These are phyloP conservation scores for Exophiala sideris DNA, from an alignment of 2,329 filamentous ascomycete genomes.

Conservation along the genomic window DNA sequence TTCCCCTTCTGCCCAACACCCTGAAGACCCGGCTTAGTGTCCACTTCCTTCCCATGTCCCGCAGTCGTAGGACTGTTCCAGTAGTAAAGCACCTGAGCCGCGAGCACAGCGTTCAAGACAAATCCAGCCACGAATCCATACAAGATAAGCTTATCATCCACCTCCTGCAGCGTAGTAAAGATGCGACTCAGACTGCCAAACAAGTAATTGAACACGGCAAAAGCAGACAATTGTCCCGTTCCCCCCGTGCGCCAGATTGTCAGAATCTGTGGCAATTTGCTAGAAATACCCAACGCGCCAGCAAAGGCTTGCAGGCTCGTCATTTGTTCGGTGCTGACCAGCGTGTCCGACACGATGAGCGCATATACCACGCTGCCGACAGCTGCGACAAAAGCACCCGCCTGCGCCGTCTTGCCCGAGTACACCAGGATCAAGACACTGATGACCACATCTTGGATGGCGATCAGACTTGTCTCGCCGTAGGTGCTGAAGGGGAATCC, in stretches of 20 bases:
- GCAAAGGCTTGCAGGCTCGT: conserved; percentile 78
- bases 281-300: conserved; percentile 76
- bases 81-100: conserved; percentile 90
- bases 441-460: conserved; percentile 89
- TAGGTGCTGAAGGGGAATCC: conserved; percentile 95
- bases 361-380: conserved; percentile 67
- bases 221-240: conserved; percentile 93
- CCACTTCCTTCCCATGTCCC: conserved; percentile 25
- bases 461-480: conserved; percentile 89
- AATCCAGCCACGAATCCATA: conserved; percentile 94
- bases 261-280: conserved; percentile 89
- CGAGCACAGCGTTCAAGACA: conserved; percentile 80
- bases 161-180: conserved; percentile 96
- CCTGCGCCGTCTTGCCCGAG: conserved; percentile 63
- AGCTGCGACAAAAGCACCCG: conserved; percentile 73
- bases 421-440: conserved; percentile 82
- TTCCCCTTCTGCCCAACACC: conserved; percentile 19
- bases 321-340: conserved; percentile 66
- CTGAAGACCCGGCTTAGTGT: conserved; percentile 9
- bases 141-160: conserved; percentile 92
- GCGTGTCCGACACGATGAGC: conserved; percentile 62
- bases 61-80: conserved; percentile 63
- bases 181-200: conserved; percentile 87
- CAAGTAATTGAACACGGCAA: conserved; percentile 98
- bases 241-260: conserved; percentile 81